Evolutionary conservation across 768 basidiomycete genomes (phyloP).

Genomic region (Mycena galericulata): DNA sequence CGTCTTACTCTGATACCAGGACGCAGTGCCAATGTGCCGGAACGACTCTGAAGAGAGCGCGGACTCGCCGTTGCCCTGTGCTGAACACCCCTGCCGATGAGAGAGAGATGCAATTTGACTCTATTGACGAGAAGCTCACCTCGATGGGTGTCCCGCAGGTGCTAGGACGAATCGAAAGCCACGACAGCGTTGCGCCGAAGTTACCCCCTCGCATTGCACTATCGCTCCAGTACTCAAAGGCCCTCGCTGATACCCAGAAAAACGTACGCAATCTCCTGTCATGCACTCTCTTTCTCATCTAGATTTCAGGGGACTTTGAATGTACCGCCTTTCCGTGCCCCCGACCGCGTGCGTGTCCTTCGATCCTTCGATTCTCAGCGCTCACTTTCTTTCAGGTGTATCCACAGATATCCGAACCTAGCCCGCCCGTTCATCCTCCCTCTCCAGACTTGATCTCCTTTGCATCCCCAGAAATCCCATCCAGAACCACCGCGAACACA

Average conservation of each 20-base stretch:
- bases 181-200: no score
- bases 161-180: no score
- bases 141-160: constrained; percentile 4
- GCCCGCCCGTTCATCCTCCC: neutral
- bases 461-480: neutral
- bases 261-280: neutral
- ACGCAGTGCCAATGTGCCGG: constrained; percentile 19
- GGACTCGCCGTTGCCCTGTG: constrained; percentile 19
- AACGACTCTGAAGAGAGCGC: constrained; percentile 29
- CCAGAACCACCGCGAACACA: neutral
- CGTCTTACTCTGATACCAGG: neutral
- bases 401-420: neutral
- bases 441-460: constrained; percentile 6
- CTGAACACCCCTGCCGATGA: constrained; percentile 34
- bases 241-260: constrained; percentile 17
- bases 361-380: neutral
- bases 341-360: constrained; percentile 1
- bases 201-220: constrained; percentile 19
- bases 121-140: constrained; percentile 17
- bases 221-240: constrained; percentile 30
- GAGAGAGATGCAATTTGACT: constrained; percentile 14
- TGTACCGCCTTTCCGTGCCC: neutral
- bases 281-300: neutral
- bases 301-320: neutral
- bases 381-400: neutral